Evolutionary conservation across 2,329 filamentous ascomycete genomes (phyloP).

Genomic region (Xylariaceae sp.): DNA sequence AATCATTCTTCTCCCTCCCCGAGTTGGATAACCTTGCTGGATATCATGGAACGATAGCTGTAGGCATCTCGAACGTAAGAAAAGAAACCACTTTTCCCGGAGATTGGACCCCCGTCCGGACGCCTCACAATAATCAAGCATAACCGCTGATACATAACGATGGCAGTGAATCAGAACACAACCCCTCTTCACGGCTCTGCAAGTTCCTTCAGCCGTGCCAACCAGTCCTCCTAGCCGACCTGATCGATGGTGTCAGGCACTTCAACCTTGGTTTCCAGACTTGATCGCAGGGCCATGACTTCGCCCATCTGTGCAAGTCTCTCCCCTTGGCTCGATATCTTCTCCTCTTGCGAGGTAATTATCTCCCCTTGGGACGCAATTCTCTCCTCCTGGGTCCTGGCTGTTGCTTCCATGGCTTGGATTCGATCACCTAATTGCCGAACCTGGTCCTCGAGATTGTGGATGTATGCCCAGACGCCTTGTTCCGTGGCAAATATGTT

Average conservation of each 20-base stretch:
- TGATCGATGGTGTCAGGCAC: too few relatives aligned
- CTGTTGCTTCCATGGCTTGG: slow-evolving; percentile 32
- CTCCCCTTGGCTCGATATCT: too few relatives aligned
- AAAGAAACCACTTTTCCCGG: slow-evolving; percentile 10
- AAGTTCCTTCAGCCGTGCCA: too few relatives aligned
- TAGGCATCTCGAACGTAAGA: too few relatives aligned
- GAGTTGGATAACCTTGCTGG: too few relatives aligned
- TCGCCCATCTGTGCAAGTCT: too few relatives aligned
- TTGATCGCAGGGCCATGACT: too few relatives aligned
- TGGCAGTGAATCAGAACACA: slow-evolving; percentile 10
- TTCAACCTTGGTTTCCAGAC: too few relatives aligned
- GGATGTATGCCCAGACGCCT: slow-evolving; percentile 65
- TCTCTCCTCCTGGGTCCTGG: slow-evolving; percentile 29
- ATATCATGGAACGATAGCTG: too few relatives aligned
- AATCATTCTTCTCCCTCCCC: too few relatives aligned
- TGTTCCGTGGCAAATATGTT: slow-evolving; percentile 57
- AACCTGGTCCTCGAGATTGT: slow-evolving; percentile 57
- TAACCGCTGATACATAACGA: slow-evolving; percentile 3
- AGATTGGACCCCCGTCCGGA: slow-evolving; percentile 10
- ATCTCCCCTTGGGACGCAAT: slow-evolving; percentile 26
- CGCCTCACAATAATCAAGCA: slow-evolving; percentile 7
- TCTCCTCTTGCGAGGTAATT: too few relatives aligned
- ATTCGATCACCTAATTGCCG: slow-evolving; percentile 38
- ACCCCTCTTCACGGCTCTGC: neutral
- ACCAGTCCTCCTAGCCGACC: too few relatives aligned